These are phyloP conservation scores for Aspergillus sergii DNA, from an alignment of 2,329 filamentous ascomycete genomes.

Conservation along the genomic window DNA sequence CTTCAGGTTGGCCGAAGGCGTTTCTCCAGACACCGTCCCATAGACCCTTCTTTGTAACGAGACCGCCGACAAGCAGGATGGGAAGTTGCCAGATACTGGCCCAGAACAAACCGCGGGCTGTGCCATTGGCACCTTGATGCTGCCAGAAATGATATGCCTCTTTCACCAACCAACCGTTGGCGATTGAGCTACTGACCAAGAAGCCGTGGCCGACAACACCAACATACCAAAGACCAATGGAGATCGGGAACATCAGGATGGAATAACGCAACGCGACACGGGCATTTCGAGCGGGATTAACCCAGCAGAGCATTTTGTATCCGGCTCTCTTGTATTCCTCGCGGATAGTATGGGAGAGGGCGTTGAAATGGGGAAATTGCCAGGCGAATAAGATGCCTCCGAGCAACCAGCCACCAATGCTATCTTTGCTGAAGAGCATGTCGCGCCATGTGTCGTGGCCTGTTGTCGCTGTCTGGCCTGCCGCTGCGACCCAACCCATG, in stretches of 20 bases:
- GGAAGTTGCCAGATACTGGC: conserved; percentile 97
- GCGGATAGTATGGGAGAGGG: conserved; percentile 82
- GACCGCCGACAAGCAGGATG: conserved; percentile 82
- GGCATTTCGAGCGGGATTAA: conserved; percentile 80
- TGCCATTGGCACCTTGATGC: conserved; percentile 74
- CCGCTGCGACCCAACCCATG: conserved; percentile 97
- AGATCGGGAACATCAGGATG: conserved; percentile 82
- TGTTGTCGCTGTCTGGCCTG: conserved; percentile 76
- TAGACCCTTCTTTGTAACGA: conserved; percentile 91
- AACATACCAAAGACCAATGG: conserved; percentile 73
- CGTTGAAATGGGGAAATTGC: conserved; percentile 99
- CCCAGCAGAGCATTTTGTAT: conserved; percentile 77
- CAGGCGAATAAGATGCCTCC: conserved; percentile 85
- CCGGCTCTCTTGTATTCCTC: conserved; percentile 80
- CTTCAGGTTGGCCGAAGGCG: conserved; percentile 61
- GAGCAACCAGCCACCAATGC: conserved; percentile 83
- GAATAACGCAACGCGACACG: conserved; percentile 89
- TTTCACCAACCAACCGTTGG: conserved; percentile 82
- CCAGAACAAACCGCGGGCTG: conserved; percentile 87
- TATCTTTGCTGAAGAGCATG: conserved; percentile 70
- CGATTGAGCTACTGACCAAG: conserved; percentile 73
- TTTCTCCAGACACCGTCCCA: conserved; percentile 80
- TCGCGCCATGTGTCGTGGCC: conserved; percentile 75
- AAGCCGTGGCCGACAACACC: conserved; percentile 87
- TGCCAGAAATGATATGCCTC: conserved; percentile 83